Evolutionary conservation across 495 filamentous ascomycete species (phyloP).

Genomic region (Neurospora hispaniola): DNA sequence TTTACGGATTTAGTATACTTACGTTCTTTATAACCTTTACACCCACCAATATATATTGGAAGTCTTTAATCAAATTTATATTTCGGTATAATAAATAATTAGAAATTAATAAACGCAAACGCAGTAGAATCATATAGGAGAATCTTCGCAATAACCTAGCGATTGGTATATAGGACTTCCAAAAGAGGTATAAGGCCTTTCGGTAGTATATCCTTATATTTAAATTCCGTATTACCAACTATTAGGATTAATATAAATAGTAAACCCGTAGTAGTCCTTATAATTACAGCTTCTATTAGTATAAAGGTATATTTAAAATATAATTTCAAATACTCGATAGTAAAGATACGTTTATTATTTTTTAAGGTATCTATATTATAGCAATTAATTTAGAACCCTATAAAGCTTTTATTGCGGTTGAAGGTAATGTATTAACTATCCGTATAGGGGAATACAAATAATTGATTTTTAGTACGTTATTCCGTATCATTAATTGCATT

Average conservation of each 20-base stretch:
- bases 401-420: fast-evolving
- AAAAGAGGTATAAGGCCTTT: too few relatives aligned
- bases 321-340: too few relatives aligned
- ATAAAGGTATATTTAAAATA: neutral
- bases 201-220: too few relatives aligned
- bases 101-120: fast-evolving
- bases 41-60: neutral
- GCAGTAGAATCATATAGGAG: neutral
- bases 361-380: neutral
- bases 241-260: too few relatives aligned
- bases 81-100: neutral
- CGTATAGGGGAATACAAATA: neutral
- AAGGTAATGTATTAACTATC: neutral
- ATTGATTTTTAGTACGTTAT: neutral
- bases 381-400: neutral
- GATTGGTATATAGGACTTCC: too few relatives aligned
- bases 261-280: too few relatives aligned
- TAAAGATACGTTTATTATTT: neutral
- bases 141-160: neutral
- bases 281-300: too few relatives aligned
- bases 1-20: too few relatives aligned
- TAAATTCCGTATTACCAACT: too few relatives aligned
- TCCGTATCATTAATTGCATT: neutral
- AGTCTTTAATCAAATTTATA: neutral
- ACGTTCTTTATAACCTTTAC: too few relatives aligned